A percentile compares a stretch with the other conserved stretches of the same genome.
These are phyloP conservation scores for Heterobasidion parviporum DNA, from an alignment of 1,284 basidiomycete genomes.

Conservation along the genomic window DNA sequence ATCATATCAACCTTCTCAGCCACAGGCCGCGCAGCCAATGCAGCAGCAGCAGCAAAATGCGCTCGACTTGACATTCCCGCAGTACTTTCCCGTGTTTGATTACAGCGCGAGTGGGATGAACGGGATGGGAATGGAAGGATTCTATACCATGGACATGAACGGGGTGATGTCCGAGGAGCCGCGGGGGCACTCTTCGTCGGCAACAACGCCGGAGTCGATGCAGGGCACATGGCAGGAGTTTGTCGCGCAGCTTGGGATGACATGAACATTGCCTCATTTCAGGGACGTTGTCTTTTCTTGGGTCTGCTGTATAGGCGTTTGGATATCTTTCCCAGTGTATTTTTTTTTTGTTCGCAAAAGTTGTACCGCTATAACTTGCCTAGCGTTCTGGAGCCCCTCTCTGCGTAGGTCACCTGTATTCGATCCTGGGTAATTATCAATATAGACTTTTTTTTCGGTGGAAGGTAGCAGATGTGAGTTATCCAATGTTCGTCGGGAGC, in stretches of 20 bases:
- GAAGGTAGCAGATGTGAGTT: no score
- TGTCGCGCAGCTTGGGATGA: conserved; percentile 27
- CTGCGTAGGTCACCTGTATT: no score
- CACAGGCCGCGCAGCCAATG: not conserved
- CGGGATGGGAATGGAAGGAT: not conserved
- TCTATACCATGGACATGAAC: conserved; percentile 19
- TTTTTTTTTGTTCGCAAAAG: no score
- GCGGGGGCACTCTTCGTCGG: not conserved
- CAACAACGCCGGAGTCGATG: conserved; percentile 16
- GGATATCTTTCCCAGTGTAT: no score
- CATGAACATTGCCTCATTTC: not conserved
- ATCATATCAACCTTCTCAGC: not conserved
- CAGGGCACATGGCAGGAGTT: conserved; percentile 31
- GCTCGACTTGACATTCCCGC: conserved; percentile 36
- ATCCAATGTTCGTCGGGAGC: no score
- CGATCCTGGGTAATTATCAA: no score
- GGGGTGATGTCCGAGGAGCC: conserved; percentile 16
- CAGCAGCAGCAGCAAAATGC: conserved; percentile 5
- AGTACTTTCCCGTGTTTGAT: conserved; percentile 72
- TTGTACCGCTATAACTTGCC: no score
- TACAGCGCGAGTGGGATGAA: conserved; percentile 35
- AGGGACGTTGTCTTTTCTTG: no score
- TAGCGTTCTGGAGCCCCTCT: no score
- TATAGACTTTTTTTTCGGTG: no score
- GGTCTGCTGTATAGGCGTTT: no score